Percentiles rank a stretch among this genome's conserved stretches.
Evolutionary conservation across 1,139 yeast genomes (phyloP).

Genomic region (Suhomyces taliae): DNA sequence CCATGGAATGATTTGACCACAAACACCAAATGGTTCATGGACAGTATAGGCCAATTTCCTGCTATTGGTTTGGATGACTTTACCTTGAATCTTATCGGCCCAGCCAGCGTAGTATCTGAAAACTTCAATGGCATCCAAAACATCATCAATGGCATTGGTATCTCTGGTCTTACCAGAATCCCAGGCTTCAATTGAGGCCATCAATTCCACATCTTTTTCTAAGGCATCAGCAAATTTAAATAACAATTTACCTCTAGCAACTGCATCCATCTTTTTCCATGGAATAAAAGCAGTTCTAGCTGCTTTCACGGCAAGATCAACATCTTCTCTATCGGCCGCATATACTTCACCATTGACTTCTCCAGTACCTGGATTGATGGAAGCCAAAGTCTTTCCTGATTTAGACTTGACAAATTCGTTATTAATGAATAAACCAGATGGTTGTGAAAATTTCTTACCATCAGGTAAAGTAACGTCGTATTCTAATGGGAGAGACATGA

Average conservation of each 20-base stretch:
- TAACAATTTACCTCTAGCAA: conserved; percentile 54
- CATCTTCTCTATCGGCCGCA: conserved; percentile 67
- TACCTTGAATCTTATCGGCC: conserved; percentile 79
- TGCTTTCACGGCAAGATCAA: conserved; percentile 72
- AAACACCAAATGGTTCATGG: conserved; percentile 80
- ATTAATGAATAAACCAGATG: conserved; percentile 80
- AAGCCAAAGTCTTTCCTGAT: conserved; percentile 61
- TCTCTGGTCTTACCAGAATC: conserved; percentile 77
- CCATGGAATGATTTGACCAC: conserved; percentile 75
- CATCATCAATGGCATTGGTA: conserved; percentile 52
- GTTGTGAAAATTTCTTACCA: conserved; percentile 57
- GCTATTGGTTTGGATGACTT: conserved; percentile 63
- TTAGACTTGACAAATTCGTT: conserved; percentile 69
- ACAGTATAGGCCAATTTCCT: conserved; percentile 73
- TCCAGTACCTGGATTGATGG: conserved; percentile 68
- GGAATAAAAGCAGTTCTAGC: conserved; percentile 71
- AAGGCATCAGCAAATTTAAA: conserved; percentile 61
- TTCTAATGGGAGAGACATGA: conserved; percentile 39
- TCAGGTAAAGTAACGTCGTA: conserved; percentile 54
- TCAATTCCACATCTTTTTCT: conserved; percentile 54
- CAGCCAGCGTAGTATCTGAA: conserved; percentile 79
- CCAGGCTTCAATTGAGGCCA: conserved; percentile 72
- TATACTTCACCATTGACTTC: conserved; percentile 64
- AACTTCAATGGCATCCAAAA: conserved; percentile 56
- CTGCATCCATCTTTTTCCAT: conserved; percentile 47